A percentile compares a stretch with the other conserved stretches of the same genome.
Conservation (phyloP, 2,329 filamentous ascomycete species). For the Bipolaris gigantea region DNA sequence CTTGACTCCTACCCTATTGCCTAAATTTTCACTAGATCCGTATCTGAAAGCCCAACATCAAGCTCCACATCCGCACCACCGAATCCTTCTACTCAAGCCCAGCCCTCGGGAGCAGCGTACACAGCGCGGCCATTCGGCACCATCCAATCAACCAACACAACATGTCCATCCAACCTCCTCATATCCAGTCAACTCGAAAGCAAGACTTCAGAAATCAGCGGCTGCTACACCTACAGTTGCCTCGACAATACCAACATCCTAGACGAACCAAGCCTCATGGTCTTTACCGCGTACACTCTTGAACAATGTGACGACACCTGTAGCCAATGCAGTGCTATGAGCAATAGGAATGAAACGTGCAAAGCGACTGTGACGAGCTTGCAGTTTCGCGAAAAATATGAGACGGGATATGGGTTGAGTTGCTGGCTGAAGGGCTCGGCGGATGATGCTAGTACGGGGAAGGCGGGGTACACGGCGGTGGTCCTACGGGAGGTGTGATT, state of each 20-base stretch:
- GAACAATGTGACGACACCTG: slow-evolving; percentile 11
- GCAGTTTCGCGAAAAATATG: background rate
- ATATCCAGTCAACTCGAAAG: slow-evolving; percentile 2
- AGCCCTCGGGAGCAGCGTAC: background rate
- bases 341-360: background rate
- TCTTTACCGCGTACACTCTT: slow-evolving; percentile 7
- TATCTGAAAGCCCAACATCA: background rate
- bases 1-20: background rate
- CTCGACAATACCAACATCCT: slow-evolving; percentile 9
- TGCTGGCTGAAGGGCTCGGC: slow-evolving; percentile 4
- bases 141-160: slow-evolving; percentile 4
- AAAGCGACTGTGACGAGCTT: slow-evolving; percentile 3
- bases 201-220: slow-evolving; percentile 1
- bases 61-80: background rate
- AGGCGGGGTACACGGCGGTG: slow-evolving; percentile 3
- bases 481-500: background rate
- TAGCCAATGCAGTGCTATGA: slow-evolving; percentile 9
- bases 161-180: slow-evolving; percentile 2
- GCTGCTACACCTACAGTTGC: slow-evolving; percentile 6
- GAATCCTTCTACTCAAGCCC: background rate
- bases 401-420: slow-evolving; percentile 2
- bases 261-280: background rate
- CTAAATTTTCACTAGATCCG: background rate
- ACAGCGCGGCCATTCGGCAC: background rate
- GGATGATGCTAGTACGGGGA: background rate